phyloP scores from a whole-genome alignment of 2,329 filamentous ascomycete species.

The Colletotrichum somersetense region DNA sequence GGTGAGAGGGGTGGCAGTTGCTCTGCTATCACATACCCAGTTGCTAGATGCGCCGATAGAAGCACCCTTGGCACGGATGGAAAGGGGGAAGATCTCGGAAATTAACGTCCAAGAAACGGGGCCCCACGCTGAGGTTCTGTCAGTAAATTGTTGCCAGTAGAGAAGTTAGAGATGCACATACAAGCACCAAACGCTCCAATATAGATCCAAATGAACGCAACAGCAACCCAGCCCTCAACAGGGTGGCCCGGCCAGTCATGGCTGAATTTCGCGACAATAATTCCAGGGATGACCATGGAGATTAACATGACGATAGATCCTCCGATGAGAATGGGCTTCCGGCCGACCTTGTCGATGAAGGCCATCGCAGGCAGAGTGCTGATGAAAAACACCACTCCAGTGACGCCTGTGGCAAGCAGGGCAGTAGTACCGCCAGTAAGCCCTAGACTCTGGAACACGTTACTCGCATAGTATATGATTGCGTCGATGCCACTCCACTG shows the following conservation, averaged over 20 bases:
- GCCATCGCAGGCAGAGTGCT: constrained; percentile 50
- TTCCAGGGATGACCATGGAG: constrained; percentile 55
- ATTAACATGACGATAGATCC: constrained; percentile 56
- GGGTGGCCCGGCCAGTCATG: constrained; percentile 53
- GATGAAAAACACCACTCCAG: constrained; percentile 65
- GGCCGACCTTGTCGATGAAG: constrained; percentile 57
- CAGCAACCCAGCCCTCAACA: constrained; percentile 54
- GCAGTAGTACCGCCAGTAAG: constrained; percentile 69
- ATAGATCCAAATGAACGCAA: constrained; percentile 51
- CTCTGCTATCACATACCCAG: constrained; percentile 49
- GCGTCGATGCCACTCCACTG: constrained; percentile 52
- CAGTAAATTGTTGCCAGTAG: neutral
- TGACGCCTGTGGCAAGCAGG: constrained; percentile 72
- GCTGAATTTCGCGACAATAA: constrained; percentile 55
- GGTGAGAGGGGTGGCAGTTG: neutral
- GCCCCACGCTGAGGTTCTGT: constrained; percentile 45
- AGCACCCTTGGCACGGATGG: constrained; percentile 54
- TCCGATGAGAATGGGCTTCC: constrained; percentile 54
- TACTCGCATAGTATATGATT: constrained; percentile 63
- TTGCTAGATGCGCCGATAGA: constrained; percentile 58
- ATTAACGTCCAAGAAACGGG: constrained; percentile 52
- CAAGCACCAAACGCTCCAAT: constrained; percentile 26
- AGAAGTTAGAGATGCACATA: constrained; percentile 6
- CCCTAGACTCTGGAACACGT: constrained; percentile 74
- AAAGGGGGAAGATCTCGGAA: constrained; percentile 55